Conservation (phyloP, 2,329 filamentous ascomycete species). For the Beauveria rudraprayagi region DNA sequence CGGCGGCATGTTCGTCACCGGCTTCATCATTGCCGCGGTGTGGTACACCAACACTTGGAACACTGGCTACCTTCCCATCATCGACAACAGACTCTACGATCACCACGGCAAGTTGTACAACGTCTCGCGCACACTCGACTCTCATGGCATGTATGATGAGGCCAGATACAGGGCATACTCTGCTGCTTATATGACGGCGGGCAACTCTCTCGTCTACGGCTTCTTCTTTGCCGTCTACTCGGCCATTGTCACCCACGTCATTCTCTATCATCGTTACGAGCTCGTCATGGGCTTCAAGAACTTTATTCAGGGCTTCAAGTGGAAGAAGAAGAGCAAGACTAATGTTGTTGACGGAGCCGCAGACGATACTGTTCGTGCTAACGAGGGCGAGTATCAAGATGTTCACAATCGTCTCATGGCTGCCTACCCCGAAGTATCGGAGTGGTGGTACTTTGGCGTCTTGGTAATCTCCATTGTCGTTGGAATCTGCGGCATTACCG, state of each 20-base stretch:
- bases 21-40: constrained; percentile 42
- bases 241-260: constrained; percentile 22
- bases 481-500: constrained; percentile 29
- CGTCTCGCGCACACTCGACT: constrained; percentile 41
- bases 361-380: constrained; percentile 12
- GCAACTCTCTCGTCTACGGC: constrained; percentile 23
- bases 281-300: constrained; percentile 20
- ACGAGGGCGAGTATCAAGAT: constrained; percentile 30
- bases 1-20: constrained; percentile 37
- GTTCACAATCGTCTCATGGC: constrained; percentile 27
- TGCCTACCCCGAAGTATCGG: constrained; percentile 27
- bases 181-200: constrained; percentile 17
- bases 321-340: constrained; percentile 15
- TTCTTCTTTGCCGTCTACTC: constrained; percentile 23
- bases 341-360: background rate
- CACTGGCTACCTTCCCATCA: constrained; percentile 47
- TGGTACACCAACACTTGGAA: constrained; percentile 38
- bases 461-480: constrained; percentile 27
- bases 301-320: constrained; percentile 18
- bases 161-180: constrained; percentile 43
- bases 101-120: constrained; percentile 46
- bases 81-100: constrained; percentile 46
- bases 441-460: constrained; percentile 34
- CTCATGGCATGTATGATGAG: constrained; percentile 40
- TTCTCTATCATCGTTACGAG: constrained; percentile 25